phyloP scores from a whole-genome alignment of 208 protist genomes.

The Acanthamoeba healyi region DNA sequence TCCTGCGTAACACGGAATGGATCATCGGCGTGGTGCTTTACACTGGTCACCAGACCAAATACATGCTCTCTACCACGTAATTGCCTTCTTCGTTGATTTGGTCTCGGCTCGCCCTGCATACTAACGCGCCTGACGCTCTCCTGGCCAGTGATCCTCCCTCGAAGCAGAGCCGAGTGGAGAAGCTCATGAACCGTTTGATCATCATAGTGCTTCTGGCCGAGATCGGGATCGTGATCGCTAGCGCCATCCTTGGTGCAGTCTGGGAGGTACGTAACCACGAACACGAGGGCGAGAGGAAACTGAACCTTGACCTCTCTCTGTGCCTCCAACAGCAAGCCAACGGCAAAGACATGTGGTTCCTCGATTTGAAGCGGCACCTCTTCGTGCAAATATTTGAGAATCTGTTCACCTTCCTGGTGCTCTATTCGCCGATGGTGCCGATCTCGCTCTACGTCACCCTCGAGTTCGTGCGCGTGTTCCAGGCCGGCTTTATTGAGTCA shows the following conservation, averaged over 20 bases:
- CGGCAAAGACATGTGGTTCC: conserved; percentile 42
- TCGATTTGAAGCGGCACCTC: conserved; percentile 6
- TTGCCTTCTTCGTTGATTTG: not conserved
- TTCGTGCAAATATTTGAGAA: not conserved
- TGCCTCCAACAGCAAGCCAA: conserved; percentile 43
- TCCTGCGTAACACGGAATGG: conserved; percentile 93
- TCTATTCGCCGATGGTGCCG: conserved; percentile 55
- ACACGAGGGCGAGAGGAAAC: not conserved
- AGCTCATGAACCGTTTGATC: conserved; percentile 82
- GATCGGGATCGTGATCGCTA: conserved; percentile 76
- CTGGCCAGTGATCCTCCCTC: conserved; percentile 79
- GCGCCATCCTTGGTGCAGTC: conserved; percentile 77
- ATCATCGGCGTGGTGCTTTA: conserved; percentile 95
- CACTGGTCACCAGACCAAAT: conserved; percentile 91
- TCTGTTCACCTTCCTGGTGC: conserved; percentile 66
- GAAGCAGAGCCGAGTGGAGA: conserved; percentile 84
- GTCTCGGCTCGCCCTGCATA: not conserved
- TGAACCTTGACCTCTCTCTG: not conserved
- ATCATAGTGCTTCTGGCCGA: conserved; percentile 83
- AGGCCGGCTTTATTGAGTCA: conserved; percentile 77
- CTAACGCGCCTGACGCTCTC: conserved; percentile 83
- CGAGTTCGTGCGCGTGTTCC: conserved; percentile 66
- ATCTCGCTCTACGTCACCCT: conserved; percentile 76
- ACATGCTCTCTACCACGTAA: conserved; percentile 66
- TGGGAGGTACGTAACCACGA: not conserved